These are phyloP conservation scores for Fusarium miscanthi DNA, from an alignment of 2,329 filamentous ascomycete species.

Conservation along the genomic window DNA sequence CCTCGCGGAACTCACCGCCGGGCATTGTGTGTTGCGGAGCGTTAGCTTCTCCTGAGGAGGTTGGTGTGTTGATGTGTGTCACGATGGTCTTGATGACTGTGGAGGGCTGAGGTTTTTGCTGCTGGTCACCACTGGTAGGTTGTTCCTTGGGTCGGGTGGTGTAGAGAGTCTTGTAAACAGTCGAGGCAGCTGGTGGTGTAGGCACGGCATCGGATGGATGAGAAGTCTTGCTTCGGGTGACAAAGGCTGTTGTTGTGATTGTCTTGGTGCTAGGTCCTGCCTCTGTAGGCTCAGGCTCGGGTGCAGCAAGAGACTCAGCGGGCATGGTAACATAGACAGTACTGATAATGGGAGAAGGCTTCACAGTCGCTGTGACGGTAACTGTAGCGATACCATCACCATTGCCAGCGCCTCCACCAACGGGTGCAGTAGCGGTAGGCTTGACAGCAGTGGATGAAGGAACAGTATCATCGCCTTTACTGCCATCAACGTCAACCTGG, in stretches of 20 bases:
- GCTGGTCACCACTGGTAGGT: constrained; percentile 13
- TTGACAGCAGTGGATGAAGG: constrained; percentile 30
- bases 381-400: constrained; percentile 41
- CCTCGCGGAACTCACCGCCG: constrained; percentile 40
- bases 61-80: constrained; percentile 28
- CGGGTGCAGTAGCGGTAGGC: constrained; percentile 22
- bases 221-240: constrained; percentile 26
- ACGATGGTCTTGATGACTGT: constrained; percentile 32
- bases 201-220: constrained; percentile 15
- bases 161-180: constrained; percentile 35
- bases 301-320: constrained; percentile 30
- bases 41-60: constrained; percentile 8
- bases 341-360: constrained; percentile 53
- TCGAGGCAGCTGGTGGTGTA: constrained; percentile 26
- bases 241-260: constrained; percentile 36
- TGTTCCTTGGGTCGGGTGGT: constrained; percentile 27
- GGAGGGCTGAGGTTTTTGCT: constrained; percentile 25
- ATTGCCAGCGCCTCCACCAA: constrained; percentile 21
- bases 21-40: constrained; percentile 30
- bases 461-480: constrained; percentile 32
- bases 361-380: constrained; percentile 53
- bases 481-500: constrained; percentile 54
- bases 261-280: constrained; percentile 36
- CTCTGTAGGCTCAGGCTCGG: constrained; percentile 19
- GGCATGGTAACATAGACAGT: constrained; percentile 53